Base-by-base conservation (phyloP, 1,284 basidiomycete genomes). In the Taiwanofungus camphoratus region DNA sequence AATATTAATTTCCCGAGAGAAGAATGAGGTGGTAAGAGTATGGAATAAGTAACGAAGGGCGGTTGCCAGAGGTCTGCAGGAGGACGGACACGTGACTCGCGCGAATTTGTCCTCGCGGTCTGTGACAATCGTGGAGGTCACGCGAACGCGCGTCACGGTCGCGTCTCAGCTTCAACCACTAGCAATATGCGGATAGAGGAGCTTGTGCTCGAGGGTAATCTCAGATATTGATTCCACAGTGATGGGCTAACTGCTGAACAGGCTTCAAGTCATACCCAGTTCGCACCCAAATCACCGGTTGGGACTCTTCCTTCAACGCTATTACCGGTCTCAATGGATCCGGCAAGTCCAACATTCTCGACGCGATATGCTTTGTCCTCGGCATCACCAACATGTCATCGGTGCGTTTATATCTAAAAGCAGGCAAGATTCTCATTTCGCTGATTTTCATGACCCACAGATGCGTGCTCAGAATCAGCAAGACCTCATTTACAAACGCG, bases 211-310 rank as follows among this genome's bases (percentile, higher is more conserved):
- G 46, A 48, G 41, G 45, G 45, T 47, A 20, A 4, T 21, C 21
- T 19, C 19, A 12, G 13, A 7, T 5, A 16, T 15, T 20, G 5
- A 4, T n/a, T 31, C 2, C 4, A 2, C 19, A 13, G 22, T 8
- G 16, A 3, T 30, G 12, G 3, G 8, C 40, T 27, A 36, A 29
- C 30, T 15, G 5, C 4, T 22, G 3, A 20, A 5, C 31, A 92
- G 89, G 91, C 40, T 94, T 94, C 77, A 98, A 98, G 67, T 97
- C 93, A 13, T 97, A 98, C 60, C 93, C 94, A 15, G 92, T 93
- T 23, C 80, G 94, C 32, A 97, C 94, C 0, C 87, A 89, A 58
- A 95, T 98, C 47, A 87, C 85, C 0, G 93, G 92, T 53, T 98
- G 93, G 84, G 93, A 97, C 62, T 69, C 90, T 8, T 95, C 92